A percentile compares a stretch with the other conserved stretches of the same genome.
Evolutionary conservation across 345 rosid genomes (phyloP).

Genomic region (Luvunga scandens): DNA sequence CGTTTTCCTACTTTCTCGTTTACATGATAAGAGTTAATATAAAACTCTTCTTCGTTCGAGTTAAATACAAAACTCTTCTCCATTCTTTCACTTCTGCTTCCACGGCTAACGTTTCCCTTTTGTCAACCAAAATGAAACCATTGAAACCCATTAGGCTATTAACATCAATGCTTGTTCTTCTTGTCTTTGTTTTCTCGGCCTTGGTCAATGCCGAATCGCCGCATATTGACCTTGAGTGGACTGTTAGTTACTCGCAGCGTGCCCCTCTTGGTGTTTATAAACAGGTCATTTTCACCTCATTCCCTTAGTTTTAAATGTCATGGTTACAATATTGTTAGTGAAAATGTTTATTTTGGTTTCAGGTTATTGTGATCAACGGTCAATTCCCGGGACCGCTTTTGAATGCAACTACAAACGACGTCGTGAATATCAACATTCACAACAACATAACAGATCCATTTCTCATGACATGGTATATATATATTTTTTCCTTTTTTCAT

Average conservation of each 20-base stretch:
- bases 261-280: constrained; percentile 45
- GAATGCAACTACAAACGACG: constrained; percentile 35
- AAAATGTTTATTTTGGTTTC: neutral
- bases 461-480: constrained; percentile 33
- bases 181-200: neutral
- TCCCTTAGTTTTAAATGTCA: too few species aligned
- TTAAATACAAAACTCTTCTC: neutral
- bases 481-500: neutral
- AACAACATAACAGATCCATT: constrained; percentile 32
- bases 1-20: neutral
- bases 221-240: constrained; percentile 36
- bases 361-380: constrained; percentile 33
- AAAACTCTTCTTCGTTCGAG: too few species aligned
- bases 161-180: neutral
- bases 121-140: neutral
- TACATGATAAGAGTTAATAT: neutral
- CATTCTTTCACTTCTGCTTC: neutral
- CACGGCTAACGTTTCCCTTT: neutral
- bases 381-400: constrained; percentile 35
- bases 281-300: constrained; percentile 25
- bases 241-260: constrained; percentile 41
- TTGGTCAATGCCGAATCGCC: constrained; percentile 24
- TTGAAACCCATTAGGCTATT: neutral
- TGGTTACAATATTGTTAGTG: constrained; percentile 12
- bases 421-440: constrained; percentile 19